Evolutionary conservation across 2,329 filamentous ascomycete genomes (phyloP), one percentile per base, ranked within the genome.

Genomic region (Fusarium brevicatenulatum): DNA sequence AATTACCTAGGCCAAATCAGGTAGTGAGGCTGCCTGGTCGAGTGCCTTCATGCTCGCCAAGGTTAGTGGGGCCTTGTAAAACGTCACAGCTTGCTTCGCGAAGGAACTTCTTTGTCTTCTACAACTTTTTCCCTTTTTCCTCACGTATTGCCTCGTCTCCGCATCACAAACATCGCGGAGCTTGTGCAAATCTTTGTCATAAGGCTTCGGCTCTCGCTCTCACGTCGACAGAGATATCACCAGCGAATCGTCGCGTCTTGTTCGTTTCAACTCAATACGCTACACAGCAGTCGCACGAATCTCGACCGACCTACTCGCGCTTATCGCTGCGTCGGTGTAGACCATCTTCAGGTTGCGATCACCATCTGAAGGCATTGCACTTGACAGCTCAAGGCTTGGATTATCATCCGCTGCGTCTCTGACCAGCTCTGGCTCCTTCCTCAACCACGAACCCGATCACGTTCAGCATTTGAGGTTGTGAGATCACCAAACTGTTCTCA

Each of bases 41-140:
- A n/a, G 34, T 54, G 54, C 63, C 70, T 76, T 58, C 56, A 63
- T 66, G 74, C 60, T 63, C 50, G 32, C 34, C 67, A 49, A 60
- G 62, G 63, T 55, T 57, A 55, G 75, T 77, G 75, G 75, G 75
- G 73, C 75, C 42, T 67, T 32, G 57, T 62, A 77, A 75, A 69
- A 77, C 75, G 75, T 77, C 75, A 77, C 73, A 70, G 54, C 68
- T 58, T 55, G 37, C 57, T 52, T 57, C 49, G 49, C 57, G 36
- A 52, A 70, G 50, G 65, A 71, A 73, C 57, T 68, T 71, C 68
- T 73, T 72, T 71, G 63, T 66, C 59, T 63, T 55, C 37, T 49
- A 36, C 66, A 65, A 54, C 43, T 47, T 64, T 59, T 68, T 40
- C 39, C 30, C 42, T 32, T 52, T 40, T 59, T 39, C 25, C 43